Percentiles rank a stretch among this genome's conserved stretches.
Conservation (phyloP, 2,329 filamentous ascomycete genomes). For the Phialophora verrucosa region DNA sequence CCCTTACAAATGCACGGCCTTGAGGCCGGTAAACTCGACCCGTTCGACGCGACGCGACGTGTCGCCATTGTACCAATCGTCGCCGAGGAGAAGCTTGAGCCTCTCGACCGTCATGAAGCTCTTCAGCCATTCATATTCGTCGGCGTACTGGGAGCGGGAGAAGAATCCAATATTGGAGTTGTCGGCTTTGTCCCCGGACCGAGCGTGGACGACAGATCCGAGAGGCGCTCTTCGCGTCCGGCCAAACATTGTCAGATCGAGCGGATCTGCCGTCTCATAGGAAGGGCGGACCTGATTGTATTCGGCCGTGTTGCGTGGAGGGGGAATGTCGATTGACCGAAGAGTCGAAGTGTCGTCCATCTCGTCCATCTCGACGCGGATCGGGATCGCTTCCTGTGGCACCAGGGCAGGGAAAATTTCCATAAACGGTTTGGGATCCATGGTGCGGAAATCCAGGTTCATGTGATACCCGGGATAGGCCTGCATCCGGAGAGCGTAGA, state of each 20-base stretch:
- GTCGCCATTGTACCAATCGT: constrained; percentile 17
- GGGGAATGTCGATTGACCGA: neutral
- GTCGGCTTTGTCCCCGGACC: constrained; percentile 49
- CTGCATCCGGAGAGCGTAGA: constrained; percentile 45
- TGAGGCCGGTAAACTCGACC: constrained; percentile 22
- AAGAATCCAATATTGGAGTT: constrained; percentile 52
- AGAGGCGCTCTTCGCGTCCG: constrained; percentile 44
- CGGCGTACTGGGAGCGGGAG: constrained; percentile 31
- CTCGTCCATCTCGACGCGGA: constrained; percentile 21
- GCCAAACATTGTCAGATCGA: constrained; percentile 37
- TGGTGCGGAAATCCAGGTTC: constrained; percentile 53
- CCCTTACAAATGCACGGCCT: constrained; percentile 31
- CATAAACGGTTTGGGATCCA: constrained; percentile 53
- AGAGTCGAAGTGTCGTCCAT: constrained; percentile 22
- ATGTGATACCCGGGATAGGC: constrained; percentile 54
- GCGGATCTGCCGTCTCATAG: constrained; percentile 19
- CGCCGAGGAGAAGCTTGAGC: constrained; percentile 42
- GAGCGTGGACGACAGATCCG: constrained; percentile 51
- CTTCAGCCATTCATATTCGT: constrained; percentile 45
- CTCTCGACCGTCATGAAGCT: constrained; percentile 47
- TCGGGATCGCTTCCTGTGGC: neutral
- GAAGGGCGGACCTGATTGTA: constrained; percentile 10
- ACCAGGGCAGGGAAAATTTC: constrained; percentile 51
- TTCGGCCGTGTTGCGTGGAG: constrained; percentile 7
- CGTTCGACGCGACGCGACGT: constrained; percentile 16